Evolutionary conservation across 2,329 filamentous ascomycete genomes (phyloP).

Genomic region (Akanthomyces dipterigenus): DNA sequence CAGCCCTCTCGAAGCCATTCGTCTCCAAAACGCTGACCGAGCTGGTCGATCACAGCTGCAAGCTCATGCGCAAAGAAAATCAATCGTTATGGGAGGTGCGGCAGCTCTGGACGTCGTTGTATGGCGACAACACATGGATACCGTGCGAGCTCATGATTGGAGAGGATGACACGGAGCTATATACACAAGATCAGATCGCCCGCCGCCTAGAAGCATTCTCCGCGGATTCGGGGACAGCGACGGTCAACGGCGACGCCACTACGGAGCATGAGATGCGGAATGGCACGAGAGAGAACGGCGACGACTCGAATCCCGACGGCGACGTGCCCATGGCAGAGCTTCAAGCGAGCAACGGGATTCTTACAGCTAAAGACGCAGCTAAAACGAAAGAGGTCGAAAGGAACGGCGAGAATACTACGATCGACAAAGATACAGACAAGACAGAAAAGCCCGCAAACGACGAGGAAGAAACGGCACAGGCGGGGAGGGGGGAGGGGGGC

Average conservation of each 20-base stretch:
- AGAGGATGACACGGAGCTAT: conserved; percentile 49
- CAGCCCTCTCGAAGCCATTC: conserved; percentile 68
- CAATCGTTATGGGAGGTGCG: conserved; percentile 67
- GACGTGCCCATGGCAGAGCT: conserved; percentile 27
- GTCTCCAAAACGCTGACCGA: conserved; percentile 66
- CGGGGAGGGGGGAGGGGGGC: not conserved
- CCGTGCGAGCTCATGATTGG: conserved; percentile 53
- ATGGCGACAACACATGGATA: conserved; percentile 67
- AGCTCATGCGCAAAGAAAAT: conserved; percentile 70
- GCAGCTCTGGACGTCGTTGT: conserved; percentile 63
- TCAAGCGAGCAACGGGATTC: conserved; percentile 13
- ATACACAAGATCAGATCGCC: conserved; percentile 39
- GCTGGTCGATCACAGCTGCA: conserved; percentile 60
- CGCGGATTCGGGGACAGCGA: conserved; percentile 16
- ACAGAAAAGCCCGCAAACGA: conserved; percentile 2
- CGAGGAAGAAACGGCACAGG: not conserved
- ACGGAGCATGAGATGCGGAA: conserved; percentile 6
- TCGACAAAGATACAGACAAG: not conserved
- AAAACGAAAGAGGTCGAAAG: conserved; percentile 15
- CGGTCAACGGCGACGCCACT: conserved; percentile 18
- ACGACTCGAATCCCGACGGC: conserved; percentile 16
- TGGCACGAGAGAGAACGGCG: conserved; percentile 12
- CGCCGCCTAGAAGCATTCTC: conserved; percentile 28
- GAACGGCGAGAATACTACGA: not conserved
- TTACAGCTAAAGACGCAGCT: conserved; percentile 14